A percentile compares a stretch with the other conserved stretches of the same genome.
Conservation (phyloP, 2,329 filamentous ascomycete species). For the Fusarium falciforme region DNA sequence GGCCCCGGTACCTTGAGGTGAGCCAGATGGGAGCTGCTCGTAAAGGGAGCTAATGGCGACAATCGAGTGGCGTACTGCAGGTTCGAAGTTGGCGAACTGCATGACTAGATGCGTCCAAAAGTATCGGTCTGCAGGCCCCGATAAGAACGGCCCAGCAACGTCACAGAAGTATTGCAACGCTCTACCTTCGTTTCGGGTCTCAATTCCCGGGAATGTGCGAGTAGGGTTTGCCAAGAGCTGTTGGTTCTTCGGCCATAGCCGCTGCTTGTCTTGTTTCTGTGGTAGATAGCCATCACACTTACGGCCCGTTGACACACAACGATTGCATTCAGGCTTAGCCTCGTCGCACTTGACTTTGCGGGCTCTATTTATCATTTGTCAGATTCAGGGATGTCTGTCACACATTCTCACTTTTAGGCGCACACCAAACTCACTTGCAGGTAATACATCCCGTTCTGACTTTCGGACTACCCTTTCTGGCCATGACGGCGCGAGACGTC, state of each 20-base stretch:
- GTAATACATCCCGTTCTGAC: conserved; percentile 12
- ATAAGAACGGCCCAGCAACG: neutral
- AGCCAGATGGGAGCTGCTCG: neutral
- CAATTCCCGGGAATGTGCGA: neutral
- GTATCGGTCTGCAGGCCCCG: neutral
- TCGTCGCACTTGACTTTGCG: conserved; percentile 23
- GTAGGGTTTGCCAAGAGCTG: neutral
- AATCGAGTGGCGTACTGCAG: conserved; percentile 14
- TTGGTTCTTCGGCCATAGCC: neutral
- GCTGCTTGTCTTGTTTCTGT: neutral
- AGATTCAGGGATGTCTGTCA: neutral
- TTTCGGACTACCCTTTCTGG: conserved; percentile 3
- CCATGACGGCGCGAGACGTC: neutral
- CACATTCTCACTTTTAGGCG: neutral
- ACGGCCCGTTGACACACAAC: conserved; percentile 3
- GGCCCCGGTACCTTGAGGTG: neutral
- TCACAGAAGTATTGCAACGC: neutral
- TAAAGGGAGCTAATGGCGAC: conserved; percentile 11
- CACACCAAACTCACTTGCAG: conserved; percentile 7
- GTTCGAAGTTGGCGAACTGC: conserved; percentile 2
- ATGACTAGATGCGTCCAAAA: conserved; percentile 12
- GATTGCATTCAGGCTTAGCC: conserved; percentile 6
- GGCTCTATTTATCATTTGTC: conserved; percentile 1
- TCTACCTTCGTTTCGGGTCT: neutral
- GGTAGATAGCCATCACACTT: conserved; percentile 11